Conservation (phyloP, 352 stramenopile species). For the Globisporangium alternatum region DNA sequence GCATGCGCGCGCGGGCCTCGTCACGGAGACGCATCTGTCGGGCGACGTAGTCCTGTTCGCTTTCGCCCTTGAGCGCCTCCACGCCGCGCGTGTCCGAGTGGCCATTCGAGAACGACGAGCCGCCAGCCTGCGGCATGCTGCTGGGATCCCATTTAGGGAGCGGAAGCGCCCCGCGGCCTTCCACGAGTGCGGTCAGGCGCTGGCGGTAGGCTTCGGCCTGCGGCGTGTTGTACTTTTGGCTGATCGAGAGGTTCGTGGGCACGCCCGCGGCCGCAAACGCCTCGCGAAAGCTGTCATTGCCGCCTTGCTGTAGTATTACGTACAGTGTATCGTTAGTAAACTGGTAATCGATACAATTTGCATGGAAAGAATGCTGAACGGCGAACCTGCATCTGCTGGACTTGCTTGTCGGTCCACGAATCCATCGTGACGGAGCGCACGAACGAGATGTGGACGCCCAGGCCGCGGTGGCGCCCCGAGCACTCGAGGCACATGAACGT, state of each 20-base stretch:
- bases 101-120: slow-evolving; percentile 33
- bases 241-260: slow-evolving; percentile 69
- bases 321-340: not conserved
- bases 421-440: slow-evolving; percentile 88
- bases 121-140: slow-evolving; percentile 25
- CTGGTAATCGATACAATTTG: not conserved
- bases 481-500: slow-evolving; percentile 96
- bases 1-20: slow-evolving; percentile 75
- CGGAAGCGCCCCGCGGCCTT: slow-evolving; percentile 42
- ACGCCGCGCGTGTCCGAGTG: slow-evolving; percentile 60
- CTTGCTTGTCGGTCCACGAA: slow-evolving; percentile 87
- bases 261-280: slow-evolving; percentile 64
- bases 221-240: slow-evolving; percentile 83
- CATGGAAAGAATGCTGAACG: not conserved
- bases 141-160: slow-evolving; percentile 68
- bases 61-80: slow-evolving; percentile 80
- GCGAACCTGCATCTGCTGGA: slow-evolving; percentile 76
- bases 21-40: slow-evolving; percentile 70
- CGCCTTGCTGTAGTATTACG: slow-evolving; percentile 33
- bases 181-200: slow-evolving; percentile 57
- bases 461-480: slow-evolving; percentile 87
- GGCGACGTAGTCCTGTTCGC: slow-evolving; percentile 73
- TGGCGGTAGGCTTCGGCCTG: slow-evolving; percentile 75
- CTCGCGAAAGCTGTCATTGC: slow-evolving; percentile 69
- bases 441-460: slow-evolving; percentile 94